A percentile compares a stretch with the other conserved stretches of the same genome.
These are phyloP conservation scores for Drechslerella coelobrocha DNA, from an alignment of 2,329 filamentous ascomycete genomes.

Conservation along the genomic window DNA sequence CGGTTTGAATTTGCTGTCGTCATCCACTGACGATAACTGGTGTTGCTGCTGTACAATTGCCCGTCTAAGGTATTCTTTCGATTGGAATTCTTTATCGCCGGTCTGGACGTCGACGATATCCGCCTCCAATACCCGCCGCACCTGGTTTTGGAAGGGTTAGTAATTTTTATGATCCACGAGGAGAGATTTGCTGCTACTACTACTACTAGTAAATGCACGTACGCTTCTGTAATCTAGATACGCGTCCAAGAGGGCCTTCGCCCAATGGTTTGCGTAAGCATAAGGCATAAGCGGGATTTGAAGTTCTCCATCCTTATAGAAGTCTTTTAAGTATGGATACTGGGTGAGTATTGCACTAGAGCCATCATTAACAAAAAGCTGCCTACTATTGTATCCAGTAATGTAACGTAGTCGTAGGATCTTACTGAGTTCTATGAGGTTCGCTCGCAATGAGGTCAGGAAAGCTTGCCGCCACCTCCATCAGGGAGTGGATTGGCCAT, in stretches of 20 bases:
- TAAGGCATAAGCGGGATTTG: slow-evolving; percentile 50
- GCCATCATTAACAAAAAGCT: not conserved
- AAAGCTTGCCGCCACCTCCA: slow-evolving; percentile 53
- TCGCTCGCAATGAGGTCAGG: slow-evolving; percentile 53
- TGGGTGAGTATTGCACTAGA: slow-evolving; percentile 54
- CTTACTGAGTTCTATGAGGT: slow-evolving; percentile 54
- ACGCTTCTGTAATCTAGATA: slow-evolving; percentile 54
- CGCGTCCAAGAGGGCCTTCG: slow-evolving; percentile 52
- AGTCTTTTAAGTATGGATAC: slow-evolving; percentile 54
- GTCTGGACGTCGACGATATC: slow-evolving; percentile 43
- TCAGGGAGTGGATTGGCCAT: slow-evolving; percentile 54
- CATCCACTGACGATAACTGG: slow-evolving; percentile 22
- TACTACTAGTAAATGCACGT: slow-evolving; percentile 1
- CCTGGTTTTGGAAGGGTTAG: slow-evolving; percentile 1
- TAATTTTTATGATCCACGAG: slow-evolving; percentile 5
- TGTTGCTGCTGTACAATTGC: slow-evolving; percentile 13
- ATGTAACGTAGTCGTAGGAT: not conserved
- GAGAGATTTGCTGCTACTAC: too few relatives aligned
- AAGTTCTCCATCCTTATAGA: slow-evolving; percentile 40
- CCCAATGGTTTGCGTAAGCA: slow-evolving; percentile 53
- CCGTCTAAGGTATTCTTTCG: slow-evolving; percentile 33
- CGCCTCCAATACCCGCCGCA: not conserved
- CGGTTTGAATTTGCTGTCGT: slow-evolving; percentile 34
- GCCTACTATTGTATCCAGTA: not conserved
- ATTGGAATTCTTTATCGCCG: slow-evolving; percentile 45